phyloP scores from a whole-genome alignment of 495 filamentous ascomycete species.

The Penicillium chermesinum region DNA sequence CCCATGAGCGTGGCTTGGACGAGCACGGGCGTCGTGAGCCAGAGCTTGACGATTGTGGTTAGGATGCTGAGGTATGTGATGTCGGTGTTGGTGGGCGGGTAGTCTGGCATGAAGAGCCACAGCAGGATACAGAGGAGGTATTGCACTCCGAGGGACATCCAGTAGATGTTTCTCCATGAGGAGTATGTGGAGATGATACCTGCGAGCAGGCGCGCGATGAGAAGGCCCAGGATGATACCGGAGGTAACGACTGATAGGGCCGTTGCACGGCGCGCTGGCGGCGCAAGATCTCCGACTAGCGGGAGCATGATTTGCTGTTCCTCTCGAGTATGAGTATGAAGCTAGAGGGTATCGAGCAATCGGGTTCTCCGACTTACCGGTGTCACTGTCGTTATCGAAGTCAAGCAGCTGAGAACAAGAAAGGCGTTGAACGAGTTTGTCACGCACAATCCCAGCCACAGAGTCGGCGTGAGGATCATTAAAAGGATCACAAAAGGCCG shows the following conservation, averaged over 20 bases:
- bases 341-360: neutral
- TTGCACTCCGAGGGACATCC: conserved; percentile 71
- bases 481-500: conserved; percentile 64
- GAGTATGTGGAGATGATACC: conserved; percentile 68
- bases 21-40: conserved; percentile 60
- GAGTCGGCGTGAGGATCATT: conserved; percentile 59
- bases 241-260: conserved; percentile 70
- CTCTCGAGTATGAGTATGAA: neutral
- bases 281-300: conserved; percentile 75
- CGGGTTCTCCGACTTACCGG: conserved; percentile 36
- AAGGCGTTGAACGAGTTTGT: conserved; percentile 62
- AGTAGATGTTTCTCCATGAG: conserved; percentile 74
- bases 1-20: conserved; percentile 60
- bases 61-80: conserved; percentile 60
- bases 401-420: conserved; percentile 62
- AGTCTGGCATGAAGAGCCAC: conserved; percentile 75
- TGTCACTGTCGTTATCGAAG: conserved; percentile 72
- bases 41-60: conserved; percentile 54
- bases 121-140: conserved; percentile 60
- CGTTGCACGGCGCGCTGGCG: conserved; percentile 59
- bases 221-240: conserved; percentile 70
- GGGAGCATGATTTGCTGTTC: conserved; percentile 73
- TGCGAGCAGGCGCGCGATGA: conserved; percentile 71
- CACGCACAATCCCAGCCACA: conserved; percentile 66
- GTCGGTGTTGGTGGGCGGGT: conserved; percentile 64